Evolutionary conservation across 148 eudicot genomes (phyloP).

Genomic region (Diospyros kaki): DNA sequence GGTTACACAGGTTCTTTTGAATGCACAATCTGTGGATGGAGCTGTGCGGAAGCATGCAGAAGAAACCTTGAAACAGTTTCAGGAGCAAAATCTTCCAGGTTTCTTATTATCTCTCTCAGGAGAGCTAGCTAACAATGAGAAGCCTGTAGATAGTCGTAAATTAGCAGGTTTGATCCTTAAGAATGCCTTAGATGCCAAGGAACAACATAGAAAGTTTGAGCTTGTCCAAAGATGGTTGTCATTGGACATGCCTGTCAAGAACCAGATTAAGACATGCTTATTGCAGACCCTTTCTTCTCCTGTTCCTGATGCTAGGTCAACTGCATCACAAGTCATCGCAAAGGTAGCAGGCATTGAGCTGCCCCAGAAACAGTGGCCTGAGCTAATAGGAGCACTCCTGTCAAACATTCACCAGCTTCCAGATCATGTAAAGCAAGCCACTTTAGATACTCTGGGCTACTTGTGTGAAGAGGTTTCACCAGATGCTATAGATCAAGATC

Average conservation of each 20-base stretch:
- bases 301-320: constrained; percentile 81
- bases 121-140: constrained; percentile 81
- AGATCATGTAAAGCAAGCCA: constrained; percentile 88
- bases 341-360: constrained; percentile 95
- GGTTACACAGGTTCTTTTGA: constrained; percentile 83
- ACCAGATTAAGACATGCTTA: constrained; percentile 75
- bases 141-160: constrained; percentile 84
- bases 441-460: constrained; percentile 88
- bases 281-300: constrained; percentile 78
- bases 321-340: constrained; percentile 94
- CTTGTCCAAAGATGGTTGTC: constrained; percentile 86
- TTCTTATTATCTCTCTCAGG: constrained; percentile 81
- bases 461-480: constrained; percentile 94
- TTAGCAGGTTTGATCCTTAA: constrained; percentile 84
- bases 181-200: constrained; percentile 96
- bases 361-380: constrained; percentile 97
- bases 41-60: constrained; percentile 82
- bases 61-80: constrained; percentile 74
- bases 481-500: constrained; percentile 88
- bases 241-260: constrained; percentile 67
- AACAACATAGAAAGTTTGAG: constrained; percentile 85
- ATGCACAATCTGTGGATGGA: constrained; percentile 85
- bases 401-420: constrained; percentile 81
- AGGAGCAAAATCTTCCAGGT: constrained; percentile 80
- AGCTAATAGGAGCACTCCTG: constrained; percentile 62